phyloP scores from a whole-genome alignment of 257 asterid genomes.

The Nicotiana sylvestris region DNA sequence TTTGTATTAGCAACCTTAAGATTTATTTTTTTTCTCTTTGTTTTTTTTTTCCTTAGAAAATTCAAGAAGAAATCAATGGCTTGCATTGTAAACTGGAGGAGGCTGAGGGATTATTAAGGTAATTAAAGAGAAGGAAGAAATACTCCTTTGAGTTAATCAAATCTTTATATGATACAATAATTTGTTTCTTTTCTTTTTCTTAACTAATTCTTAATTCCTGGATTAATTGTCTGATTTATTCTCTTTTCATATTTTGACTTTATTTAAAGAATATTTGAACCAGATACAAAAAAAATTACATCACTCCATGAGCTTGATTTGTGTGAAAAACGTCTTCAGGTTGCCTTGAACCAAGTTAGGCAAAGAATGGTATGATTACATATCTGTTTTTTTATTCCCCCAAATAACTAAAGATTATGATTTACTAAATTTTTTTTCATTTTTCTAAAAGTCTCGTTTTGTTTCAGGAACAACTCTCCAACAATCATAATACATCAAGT shows the following conservation, averaged over 20 bases:
- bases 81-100: slow-evolving; percentile 8
- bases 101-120: slow-evolving; percentile 10
- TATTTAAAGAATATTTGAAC: slow-evolving; percentile 14
- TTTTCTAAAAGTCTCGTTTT: too few species aligned
- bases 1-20: neutral
- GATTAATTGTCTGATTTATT: neutral
- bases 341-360: slow-evolving; percentile 8
- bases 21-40: neutral
- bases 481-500: neutral
- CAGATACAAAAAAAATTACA: neutral
- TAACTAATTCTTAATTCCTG: neutral
- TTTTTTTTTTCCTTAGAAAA: neutral
- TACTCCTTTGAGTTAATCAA: too few species aligned
- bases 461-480: neutral
- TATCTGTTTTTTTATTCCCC: too few species aligned
- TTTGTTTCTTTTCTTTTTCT: neutral
- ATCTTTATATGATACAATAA: neutral
- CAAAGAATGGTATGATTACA: slow-evolving; percentile 6
- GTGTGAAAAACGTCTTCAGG: slow-evolving; percentile 10
- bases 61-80: slow-evolving; percentile 9
- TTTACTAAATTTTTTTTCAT: neutral
- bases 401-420: neutral
- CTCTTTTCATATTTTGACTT: neutral
- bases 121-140: neutral
- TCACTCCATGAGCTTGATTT: slow-evolving; percentile 6